These are phyloP conservation scores for Ceratorhiza oryzae-sativae DNA, from an alignment of 1,284 basidiomycete species.

Conservation along the genomic window DNA sequence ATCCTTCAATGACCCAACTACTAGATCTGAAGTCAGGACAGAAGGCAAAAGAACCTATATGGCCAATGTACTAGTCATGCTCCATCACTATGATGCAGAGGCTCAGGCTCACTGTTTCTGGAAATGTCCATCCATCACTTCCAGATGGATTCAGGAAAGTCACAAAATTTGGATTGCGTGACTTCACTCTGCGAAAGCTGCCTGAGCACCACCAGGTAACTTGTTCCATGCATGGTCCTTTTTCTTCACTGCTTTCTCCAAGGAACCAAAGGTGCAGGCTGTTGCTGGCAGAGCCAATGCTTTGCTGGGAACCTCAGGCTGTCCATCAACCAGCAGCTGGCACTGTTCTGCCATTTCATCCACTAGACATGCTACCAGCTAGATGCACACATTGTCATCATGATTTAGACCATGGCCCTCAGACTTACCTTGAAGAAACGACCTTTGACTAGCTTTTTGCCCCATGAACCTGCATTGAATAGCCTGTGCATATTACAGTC, in stretches of 20 bases:
- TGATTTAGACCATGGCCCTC: not conserved
- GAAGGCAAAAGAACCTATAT: not conserved
- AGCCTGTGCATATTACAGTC: not conserved
- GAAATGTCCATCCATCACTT: not conserved
- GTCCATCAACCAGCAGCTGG: not conserved
- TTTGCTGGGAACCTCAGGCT: not conserved
- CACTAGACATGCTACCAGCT: not conserved
- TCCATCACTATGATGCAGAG: not conserved
- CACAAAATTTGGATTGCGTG: not conserved
- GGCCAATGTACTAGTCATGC: no score
- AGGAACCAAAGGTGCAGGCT: not conserved
- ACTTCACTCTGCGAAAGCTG: not conserved
- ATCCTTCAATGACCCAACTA: not conserved
- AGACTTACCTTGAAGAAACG: not conserved
- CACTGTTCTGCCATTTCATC: constrained; percentile 3
- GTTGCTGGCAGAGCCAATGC: not conserved
- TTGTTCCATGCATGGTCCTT: not conserved
- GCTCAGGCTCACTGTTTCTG: not conserved
- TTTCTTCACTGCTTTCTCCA: not conserved
- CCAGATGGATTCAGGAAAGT: not conserved
- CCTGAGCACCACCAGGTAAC: not conserved
- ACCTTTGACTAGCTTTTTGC: not conserved
- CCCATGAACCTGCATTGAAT: constrained; percentile 11
- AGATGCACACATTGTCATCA: not conserved
- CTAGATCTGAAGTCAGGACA: not conserved